Conservation (phyloP, 1,284 basidiomycete genomes). For the Trametes pubescens region DNA sequence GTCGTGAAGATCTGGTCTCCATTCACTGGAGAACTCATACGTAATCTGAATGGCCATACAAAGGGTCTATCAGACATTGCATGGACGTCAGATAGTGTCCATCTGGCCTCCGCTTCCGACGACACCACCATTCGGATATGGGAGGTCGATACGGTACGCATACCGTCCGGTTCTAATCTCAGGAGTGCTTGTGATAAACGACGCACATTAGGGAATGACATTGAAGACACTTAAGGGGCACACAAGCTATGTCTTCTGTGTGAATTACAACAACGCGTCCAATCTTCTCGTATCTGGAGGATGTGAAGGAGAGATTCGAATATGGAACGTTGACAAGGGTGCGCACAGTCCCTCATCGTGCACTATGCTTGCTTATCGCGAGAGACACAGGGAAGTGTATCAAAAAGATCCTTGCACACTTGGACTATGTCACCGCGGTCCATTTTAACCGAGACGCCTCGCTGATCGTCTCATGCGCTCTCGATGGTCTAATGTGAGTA, state of each 20-base stretch:
- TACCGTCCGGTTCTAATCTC: background rate
- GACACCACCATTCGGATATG: constrained; percentile 88
- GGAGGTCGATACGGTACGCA: constrained; percentile 78
- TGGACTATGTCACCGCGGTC: constrained; percentile 94
- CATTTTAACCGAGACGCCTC: constrained; percentile 94
- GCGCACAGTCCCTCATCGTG: constrained; percentile 10
- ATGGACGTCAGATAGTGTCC: constrained; percentile 85
- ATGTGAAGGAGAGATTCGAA: constrained; percentile 90
- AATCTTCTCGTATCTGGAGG: constrained; percentile 92
- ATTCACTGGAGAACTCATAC: constrained; percentile 77
- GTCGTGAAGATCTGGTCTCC: constrained; percentile 84
- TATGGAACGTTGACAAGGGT: constrained; percentile 92
- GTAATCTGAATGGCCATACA: constrained; percentile 76
- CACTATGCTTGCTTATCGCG: background rate
- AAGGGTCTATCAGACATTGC: constrained; percentile 89
- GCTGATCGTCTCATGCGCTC: constrained; percentile 89
- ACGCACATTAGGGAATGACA: constrained; percentile 63
- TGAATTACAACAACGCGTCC: constrained; percentile 89
- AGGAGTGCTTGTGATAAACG: constrained; percentile 12
- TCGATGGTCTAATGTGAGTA: constrained; percentile 92
- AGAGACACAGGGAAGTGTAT: constrained; percentile 70
- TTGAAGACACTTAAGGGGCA: constrained; percentile 81
- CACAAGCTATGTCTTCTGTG: constrained; percentile 89
- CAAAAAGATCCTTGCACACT: constrained; percentile 89
- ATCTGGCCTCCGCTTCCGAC: constrained; percentile 90